Base-by-base conservation (phyloP, 1,139 yeast genomes). In the Blastobotrys indianensis region DNA sequence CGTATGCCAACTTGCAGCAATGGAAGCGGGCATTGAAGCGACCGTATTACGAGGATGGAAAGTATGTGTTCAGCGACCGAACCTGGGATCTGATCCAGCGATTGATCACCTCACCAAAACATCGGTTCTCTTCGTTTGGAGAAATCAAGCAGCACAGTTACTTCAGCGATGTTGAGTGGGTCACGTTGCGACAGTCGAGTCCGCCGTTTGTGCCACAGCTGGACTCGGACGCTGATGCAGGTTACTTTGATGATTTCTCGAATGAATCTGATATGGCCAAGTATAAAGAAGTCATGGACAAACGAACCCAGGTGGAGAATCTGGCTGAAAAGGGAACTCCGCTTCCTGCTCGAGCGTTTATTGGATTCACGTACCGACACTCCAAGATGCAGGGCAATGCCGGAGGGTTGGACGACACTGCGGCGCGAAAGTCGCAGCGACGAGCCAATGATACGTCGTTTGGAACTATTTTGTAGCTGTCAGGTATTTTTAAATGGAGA, bases 121-220 rank as follows among this genome's bases (percentile, higher is more conserved):
- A 77, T 52, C 77, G 99, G 58, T 68, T 87, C 51, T 78, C 81
- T 57, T 78, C 82, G 12, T 85, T 90, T 65, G 82, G 79, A 59
- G 96, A 88, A 63, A 81, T 94, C 16, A 82, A 80, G 64, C 73
- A 75, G 42, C 86, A 84, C 76, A 73, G 82, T 8, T 94, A 94
- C 66, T 94, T 94, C 60, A 70, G 77, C 36, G 97, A 90, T 57
- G 78, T 88, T 28, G 82, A 85, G 59, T 92, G 95, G 83, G 77
- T 74, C 3, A 68, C 68, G 23, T 67, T 94, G 55, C 77, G 96
- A 59, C 69, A 68, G 32, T 75, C 80, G 52, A 48, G 55, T 13
- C 96, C 98, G 3, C 99, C 99, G 25, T 94, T 94, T 65, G 85
- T 94, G 28, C 99, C 99, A 1, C 96, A 94, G 61, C 74, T 94